Percentiles rank a stretch among this genome's conserved stretches.
phyloP scores from a whole-genome alignment of 352 stramenopile species.

The Globisporangium paddicum region DNA sequence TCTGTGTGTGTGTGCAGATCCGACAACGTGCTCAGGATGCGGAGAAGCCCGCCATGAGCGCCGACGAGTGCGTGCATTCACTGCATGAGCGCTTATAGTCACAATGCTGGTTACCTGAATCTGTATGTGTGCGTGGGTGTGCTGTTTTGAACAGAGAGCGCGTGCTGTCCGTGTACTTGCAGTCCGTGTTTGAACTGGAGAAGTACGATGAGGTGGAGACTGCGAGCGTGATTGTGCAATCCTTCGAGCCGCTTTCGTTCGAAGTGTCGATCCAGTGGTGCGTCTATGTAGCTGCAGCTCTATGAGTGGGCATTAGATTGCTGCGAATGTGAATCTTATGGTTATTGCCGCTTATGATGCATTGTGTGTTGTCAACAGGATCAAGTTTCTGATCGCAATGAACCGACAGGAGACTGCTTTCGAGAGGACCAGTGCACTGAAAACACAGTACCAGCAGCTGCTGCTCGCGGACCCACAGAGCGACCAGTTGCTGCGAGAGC shows the following conservation, averaged over 20 bases:
- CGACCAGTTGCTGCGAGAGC: slow-evolving; percentile 1
- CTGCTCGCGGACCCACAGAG: neutral
- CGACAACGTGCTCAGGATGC: slow-evolving; percentile 5
- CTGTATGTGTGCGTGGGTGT: neutral
- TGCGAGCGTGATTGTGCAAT: slow-evolving; percentile 27
- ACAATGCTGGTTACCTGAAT: neutral
- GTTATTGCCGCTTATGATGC: neutral
- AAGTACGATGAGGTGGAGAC: slow-evolving; percentile 52
- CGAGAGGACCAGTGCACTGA: slow-evolving; percentile 23
- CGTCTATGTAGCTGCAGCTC: neutral
- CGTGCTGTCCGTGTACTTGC: slow-evolving; percentile 60
- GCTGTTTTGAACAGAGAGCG: slow-evolving; percentile 35
- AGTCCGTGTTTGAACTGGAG: slow-evolving; percentile 58
- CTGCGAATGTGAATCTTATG: neutral
- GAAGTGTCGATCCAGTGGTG: slow-evolving; percentile 41
- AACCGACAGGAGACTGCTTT: slow-evolving; percentile 26
- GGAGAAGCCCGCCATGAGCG: neutral
- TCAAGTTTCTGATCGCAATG: slow-evolving; percentile 67
- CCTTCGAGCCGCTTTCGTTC: slow-evolving; percentile 39
- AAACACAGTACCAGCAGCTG: slow-evolving; percentile 1
- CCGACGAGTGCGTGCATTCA: slow-evolving; percentile 5
- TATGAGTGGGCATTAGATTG: neutral
- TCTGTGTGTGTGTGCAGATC: neutral
- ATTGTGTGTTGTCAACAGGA: slow-evolving; percentile 15
- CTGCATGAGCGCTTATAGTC: slow-evolving; percentile 1